A percentile compares a stretch with the other conserved stretches of the same genome.
Evolutionary conservation across 768 basidiomycete genomes (phyloP).

Genomic region (Lactarius hengduanensis): DNA sequence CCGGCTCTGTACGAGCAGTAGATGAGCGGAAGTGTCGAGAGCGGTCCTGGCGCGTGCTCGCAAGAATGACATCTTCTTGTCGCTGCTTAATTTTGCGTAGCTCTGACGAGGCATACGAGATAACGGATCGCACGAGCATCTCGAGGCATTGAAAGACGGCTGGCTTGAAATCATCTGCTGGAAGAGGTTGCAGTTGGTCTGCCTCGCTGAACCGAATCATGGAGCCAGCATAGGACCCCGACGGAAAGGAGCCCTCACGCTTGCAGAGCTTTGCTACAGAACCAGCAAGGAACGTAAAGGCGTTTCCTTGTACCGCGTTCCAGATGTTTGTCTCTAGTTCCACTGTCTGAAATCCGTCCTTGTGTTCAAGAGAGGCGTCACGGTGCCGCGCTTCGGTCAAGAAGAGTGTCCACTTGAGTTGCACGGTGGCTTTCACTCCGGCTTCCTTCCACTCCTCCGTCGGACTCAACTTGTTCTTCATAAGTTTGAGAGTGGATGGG

Average conservation of each 20-base stretch:
- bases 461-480: constrained; percentile 56
- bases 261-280: constrained; percentile 57
- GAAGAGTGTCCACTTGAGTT: constrained; percentile 89
- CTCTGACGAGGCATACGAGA: constrained; percentile 77
- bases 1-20: constrained; percentile 29
- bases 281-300: constrained; percentile 69
- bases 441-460: constrained; percentile 64
- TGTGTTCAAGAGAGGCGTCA: constrained; percentile 61
- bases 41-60: constrained; percentile 63
- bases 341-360: constrained; percentile 67
- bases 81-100: constrained; percentile 83
- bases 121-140: constrained; percentile 63
- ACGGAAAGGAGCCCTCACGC: constrained; percentile 36
- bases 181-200: constrained; percentile 41
- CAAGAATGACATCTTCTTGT: constrained; percentile 81
- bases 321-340: constrained; percentile 80
- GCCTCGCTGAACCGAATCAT: constrained; percentile 35
- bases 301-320: constrained; percentile 80
- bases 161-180: constrained; percentile 51
- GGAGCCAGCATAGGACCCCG: constrained; percentile 33
- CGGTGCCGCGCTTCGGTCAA: constrained; percentile 72
- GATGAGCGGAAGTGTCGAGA: constrained; percentile 50
- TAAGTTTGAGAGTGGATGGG: constrained; percentile 47
- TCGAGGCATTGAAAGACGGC: constrained; percentile 66
- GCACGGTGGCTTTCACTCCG: constrained; percentile 65